Evolutionary conservation across 2,329 filamentous ascomycete genomes (phyloP).

Genomic region (Diaporthe citriasiana): DNA sequence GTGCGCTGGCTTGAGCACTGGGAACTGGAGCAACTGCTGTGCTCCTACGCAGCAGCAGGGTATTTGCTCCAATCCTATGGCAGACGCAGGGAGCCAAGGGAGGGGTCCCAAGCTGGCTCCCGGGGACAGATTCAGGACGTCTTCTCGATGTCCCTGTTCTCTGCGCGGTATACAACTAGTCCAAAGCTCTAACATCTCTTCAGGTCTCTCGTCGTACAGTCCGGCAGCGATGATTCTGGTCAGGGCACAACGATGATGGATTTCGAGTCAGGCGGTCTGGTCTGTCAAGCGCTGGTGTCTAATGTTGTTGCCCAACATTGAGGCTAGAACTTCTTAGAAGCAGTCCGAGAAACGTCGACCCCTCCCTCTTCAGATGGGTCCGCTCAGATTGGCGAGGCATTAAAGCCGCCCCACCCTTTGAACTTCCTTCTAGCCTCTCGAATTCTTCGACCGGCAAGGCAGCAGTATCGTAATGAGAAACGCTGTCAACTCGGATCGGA

Average conservation of each 20-base stretch:
- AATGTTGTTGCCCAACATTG: constrained; percentile 14
- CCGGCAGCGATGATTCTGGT: constrained; percentile 13
- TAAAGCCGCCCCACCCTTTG: constrained; percentile 34
- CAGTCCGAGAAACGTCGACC: constrained; percentile 13
- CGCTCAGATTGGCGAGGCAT: constrained; percentile 39
- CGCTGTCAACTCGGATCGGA: neutral
- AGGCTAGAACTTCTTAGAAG: constrained; percentile 17
- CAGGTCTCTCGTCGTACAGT: constrained; percentile 19
- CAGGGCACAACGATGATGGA: constrained; percentile 16
- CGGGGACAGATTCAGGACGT: neutral
- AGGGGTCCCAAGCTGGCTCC: constrained; percentile 8
- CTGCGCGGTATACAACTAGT: neutral
- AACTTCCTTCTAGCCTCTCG: neutral
- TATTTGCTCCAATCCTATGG: constrained; percentile 19
- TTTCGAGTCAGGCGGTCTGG: constrained; percentile 14
- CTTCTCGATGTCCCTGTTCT: neutral
- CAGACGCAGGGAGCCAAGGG: neutral
- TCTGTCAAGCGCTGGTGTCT: constrained; percentile 14
- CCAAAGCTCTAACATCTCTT: neutral
- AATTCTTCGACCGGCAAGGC: neutral
- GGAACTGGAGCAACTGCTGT: constrained; percentile 24
- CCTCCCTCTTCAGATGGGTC: constrained; percentile 34
- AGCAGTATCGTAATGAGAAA: constrained; percentile 1
- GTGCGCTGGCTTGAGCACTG: constrained; percentile 18
- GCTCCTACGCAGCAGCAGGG: neutral